Evolutionary conservation across 139 green algal species (phyloP).

Genomic region (Picochlorum sp.): DNA sequence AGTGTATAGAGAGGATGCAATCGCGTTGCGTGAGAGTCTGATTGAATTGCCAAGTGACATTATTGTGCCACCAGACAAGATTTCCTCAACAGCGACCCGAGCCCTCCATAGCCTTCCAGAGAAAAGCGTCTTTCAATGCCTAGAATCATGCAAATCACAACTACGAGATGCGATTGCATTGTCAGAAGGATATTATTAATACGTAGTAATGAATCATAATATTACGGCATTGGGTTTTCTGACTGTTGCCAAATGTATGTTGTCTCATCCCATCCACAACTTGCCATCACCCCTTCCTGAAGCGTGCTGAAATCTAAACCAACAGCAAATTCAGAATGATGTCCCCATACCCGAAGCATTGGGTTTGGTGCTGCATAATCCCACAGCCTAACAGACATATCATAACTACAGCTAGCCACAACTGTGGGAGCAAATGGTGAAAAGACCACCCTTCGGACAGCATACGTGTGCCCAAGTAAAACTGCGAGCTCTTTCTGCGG

Average conservation of each 20-base stretch:
- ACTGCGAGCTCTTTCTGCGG: constrained; percentile 46
- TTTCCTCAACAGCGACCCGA: too few relatives aligned
- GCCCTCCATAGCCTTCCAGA: background rate
- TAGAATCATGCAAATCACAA: too few relatives aligned
- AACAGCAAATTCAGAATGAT: constrained; percentile 85
- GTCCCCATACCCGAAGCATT: constrained; percentile 66
- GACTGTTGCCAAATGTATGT: constrained; percentile 26
- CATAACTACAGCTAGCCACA: constrained; percentile 76
- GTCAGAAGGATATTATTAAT: background rate
- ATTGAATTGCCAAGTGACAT: too few relatives aligned
- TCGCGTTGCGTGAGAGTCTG: background rate
- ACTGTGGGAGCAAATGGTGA: constrained; percentile 73
- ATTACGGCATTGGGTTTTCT: constrained; percentile 7
- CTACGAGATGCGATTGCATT: background rate
- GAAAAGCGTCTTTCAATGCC: too few relatives aligned
- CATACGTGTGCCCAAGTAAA: constrained; percentile 69
- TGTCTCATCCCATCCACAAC: constrained; percentile 76
- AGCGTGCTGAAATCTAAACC: constrained; percentile 83
- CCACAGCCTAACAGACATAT: constrained; percentile 95
- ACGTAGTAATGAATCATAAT: background rate
- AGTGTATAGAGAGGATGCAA: background rate
- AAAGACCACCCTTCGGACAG: constrained; percentile 69
- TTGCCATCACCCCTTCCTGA: constrained; percentile 72
- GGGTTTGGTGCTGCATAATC: constrained; percentile 62
- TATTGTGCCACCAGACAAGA: too few relatives aligned